A percentile compares a stretch with the other conserved stretches of the same genome.
Evolutionary conservation across 176 grass and related monocot species (phyloP).

Genomic region (Zoysia pacifica): DNA sequence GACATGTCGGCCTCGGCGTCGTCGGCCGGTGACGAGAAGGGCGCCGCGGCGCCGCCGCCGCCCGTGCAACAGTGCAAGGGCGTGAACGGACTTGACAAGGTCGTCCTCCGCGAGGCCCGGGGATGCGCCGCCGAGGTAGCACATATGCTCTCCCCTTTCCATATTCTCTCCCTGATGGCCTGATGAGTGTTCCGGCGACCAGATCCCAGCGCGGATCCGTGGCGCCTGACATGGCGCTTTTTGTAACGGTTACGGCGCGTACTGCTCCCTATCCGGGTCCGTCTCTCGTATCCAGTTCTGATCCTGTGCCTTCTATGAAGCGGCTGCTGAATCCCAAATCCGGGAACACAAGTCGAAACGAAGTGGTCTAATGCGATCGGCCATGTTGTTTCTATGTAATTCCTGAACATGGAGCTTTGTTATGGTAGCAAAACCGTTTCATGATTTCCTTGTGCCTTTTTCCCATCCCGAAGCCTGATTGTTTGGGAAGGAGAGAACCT

Average conservation of each 20-base stretch:
- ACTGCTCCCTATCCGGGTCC: not conserved
- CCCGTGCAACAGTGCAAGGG: constrained; percentile 59
- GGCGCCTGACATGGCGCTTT: not conserved
- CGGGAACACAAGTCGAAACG: not conserved
- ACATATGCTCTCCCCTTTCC: not conserved
- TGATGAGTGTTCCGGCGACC: not conserved
- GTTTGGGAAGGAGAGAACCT: not conserved
- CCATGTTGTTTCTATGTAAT: not conserved
- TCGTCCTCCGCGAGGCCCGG: constrained; percentile 65
- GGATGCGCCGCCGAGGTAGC: constrained; percentile 73
- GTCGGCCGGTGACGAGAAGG: constrained; percentile 9
- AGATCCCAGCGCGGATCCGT: constrained; percentile 45
- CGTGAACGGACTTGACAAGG: constrained; percentile 71
- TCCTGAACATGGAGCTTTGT: not conserved
- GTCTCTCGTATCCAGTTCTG: not conserved
- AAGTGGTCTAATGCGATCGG: not conserved
- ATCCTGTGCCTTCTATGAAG: not conserved
- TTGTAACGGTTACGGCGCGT: not conserved
- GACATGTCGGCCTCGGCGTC: constrained; percentile 45
- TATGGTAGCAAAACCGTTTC: not conserved
- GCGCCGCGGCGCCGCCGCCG: not conserved
- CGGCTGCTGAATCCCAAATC: not conserved
- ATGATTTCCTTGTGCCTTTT: not conserved
- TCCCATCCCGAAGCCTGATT: no score
- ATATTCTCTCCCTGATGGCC: not conserved